Base-by-base conservation (phyloP, 1,284 basidiomycete genomes). In the Ustilago vetiveriae region DNA sequence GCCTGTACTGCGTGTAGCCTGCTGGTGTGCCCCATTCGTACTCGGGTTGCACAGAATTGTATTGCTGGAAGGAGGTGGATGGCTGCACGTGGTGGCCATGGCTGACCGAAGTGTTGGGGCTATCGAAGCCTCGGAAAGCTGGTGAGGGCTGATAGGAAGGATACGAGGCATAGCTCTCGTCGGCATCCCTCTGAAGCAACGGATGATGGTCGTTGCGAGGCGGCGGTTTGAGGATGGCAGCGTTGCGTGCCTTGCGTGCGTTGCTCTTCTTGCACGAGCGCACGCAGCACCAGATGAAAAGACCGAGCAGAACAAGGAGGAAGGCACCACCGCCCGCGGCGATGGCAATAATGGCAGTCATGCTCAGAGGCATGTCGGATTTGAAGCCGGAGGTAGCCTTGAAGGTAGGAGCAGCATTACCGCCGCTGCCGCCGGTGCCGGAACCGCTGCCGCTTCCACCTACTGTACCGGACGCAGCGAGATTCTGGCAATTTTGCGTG, bases 321-420 rank as follows among this genome's bases (percentile, higher is more conserved):
- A 63, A 67, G 16, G 36, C 56, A 36, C 67, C 67, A 10, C 66
- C 57, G 19, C 71, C 56, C 3, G 62, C 62, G 21, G 59, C 65
- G 37, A 65, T 69, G 3, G 50, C 70, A 24, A 65, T 57, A 37
- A 69, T 73, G 40, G 60, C 65, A 14, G 54, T 59, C 35, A 40
- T 60, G 42, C 63, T 67, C 29, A 72, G 51, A 16, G 35, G 49
- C 36, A 37, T 33, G 33, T 43, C 43, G 10, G 39, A 32, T 33
- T 43, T 51, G 55, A 75, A 75, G 32, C 73, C 73, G 11, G 42
- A 50, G 32, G 70, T 73, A 14, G 70, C n/a, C 36, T 69, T 69
- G 57, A 75, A 75, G 22, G 73, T 75, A 2, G 73, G 72, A 2
- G 70, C 66, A 4, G 72, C 38, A 9, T 46, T 58, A n/a, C 42